Conservation (phyloP, 352 stramenopile species). For the Pythium periplocum region DNA sequence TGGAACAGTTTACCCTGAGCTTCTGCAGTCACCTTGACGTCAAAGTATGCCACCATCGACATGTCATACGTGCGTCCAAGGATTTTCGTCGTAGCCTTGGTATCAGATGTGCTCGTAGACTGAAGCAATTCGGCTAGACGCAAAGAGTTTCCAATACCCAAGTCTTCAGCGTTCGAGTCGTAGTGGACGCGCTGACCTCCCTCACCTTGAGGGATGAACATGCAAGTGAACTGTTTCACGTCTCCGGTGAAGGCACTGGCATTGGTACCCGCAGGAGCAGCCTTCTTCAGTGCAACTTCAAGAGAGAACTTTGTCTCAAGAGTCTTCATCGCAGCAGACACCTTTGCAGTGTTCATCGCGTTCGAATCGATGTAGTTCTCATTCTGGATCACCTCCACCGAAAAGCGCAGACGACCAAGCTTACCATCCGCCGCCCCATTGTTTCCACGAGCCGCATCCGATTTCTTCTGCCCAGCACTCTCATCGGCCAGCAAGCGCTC, state of each 20-base stretch:
- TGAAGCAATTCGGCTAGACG: conserved; percentile 34
- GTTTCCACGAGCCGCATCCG: conserved; percentile 27
- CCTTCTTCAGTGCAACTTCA: conserved; percentile 33
- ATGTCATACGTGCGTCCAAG: conserved; percentile 57
- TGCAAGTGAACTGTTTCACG: conserved; percentile 35
- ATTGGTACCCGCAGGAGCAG: conserved; percentile 5
- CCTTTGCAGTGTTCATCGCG: conserved; percentile 15
- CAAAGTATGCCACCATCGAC: conserved; percentile 46
- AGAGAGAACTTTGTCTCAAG: conserved; percentile 44
- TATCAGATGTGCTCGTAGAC: not conserved
- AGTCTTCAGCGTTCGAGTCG: conserved; percentile 39
- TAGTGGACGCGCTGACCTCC: conserved; percentile 38
- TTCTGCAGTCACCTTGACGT: conserved; percentile 36
- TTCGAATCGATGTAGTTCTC: conserved; percentile 46
- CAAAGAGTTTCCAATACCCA: conserved; percentile 24
- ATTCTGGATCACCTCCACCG: conserved; percentile 47
- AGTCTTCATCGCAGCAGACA: conserved; percentile 10
- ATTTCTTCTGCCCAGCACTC: conserved; percentile 26
- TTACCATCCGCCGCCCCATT: conserved; percentile 35
- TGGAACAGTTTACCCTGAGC: conserved; percentile 27
- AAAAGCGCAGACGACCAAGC: conserved; percentile 49
- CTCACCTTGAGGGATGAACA: conserved; percentile 46
- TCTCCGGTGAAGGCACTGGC: conserved; percentile 11
- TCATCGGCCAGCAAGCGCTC: conserved; percentile 41
- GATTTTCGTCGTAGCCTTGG: conserved; percentile 15